Evolutionary conservation across 768 basidiomycete species (phyloP).

Genomic region (Phallus indusiatus): DNA sequence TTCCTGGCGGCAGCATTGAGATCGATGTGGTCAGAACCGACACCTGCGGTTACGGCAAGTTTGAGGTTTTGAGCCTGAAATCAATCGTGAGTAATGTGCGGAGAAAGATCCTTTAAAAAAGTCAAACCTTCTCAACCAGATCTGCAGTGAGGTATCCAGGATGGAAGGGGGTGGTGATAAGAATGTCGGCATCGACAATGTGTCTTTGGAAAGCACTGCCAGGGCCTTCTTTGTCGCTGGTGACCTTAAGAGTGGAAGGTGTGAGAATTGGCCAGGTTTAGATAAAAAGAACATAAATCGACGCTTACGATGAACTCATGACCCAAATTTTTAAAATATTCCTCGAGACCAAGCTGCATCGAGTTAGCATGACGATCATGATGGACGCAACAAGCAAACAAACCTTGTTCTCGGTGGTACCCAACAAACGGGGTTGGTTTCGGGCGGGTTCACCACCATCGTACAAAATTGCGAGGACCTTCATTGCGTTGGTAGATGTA

Average conservation of each 20-base stretch:
- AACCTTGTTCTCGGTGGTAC: conserved; percentile 75
- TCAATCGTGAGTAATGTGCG: conserved; percentile 1
- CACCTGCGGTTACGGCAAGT: conserved; percentile 83
- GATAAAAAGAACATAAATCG: neutral
- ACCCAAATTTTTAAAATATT: conserved; percentile 61
- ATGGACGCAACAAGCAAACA: conserved; percentile 7
- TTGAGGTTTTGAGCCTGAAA: conserved; percentile 79
- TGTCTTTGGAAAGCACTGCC: conserved; percentile 78
- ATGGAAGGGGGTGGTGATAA: conserved; percentile 83
- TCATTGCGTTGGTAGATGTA: neutral
- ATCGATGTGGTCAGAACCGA: conserved; percentile 86
- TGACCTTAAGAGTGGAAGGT: conserved; percentile 36
- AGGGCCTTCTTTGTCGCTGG: conserved; percentile 75
- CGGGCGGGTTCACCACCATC: conserved; percentile 54
- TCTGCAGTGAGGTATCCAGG: conserved; percentile 75
- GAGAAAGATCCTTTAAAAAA: neutral
- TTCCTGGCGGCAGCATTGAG: conserved; percentile 79
- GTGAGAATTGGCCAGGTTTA: neutral
- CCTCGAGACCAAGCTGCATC: conserved; percentile 55
- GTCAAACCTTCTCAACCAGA: conserved; percentile 53
- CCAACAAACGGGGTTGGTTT: conserved; percentile 66
- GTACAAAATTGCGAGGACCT: conserved; percentile 73
- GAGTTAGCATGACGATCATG: conserved; percentile 4
- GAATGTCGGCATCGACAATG: conserved; percentile 66
- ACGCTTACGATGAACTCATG: conserved; percentile 61